Evolutionary conservation across 495 filamentous ascomycete species (phyloP), one percentile per base, ranked within the genome.

Genomic region (Aspergillus heteromorphus): DNA sequence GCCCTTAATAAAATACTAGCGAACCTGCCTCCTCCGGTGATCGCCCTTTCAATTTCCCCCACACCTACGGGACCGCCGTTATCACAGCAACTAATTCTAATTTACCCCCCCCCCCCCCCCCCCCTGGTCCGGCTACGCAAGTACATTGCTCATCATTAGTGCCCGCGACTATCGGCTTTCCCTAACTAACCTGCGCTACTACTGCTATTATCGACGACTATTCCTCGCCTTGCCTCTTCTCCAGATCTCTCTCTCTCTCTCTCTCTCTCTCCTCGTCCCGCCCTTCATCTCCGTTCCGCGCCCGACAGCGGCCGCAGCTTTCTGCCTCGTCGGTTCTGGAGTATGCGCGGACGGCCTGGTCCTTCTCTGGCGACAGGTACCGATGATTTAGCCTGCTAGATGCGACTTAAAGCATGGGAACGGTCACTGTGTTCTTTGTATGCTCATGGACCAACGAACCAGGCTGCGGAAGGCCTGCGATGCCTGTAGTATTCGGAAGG

Each of bases 401-500:
- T 56, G 27, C 52, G 23, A 53, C 23, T 40, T 45, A 31, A 63
- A 65, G 57, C 40, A 62, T 66, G 70, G 63, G 60, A 60, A 58
- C 56, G 45, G 45, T 53, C 45, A 57, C 43, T 60, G 53, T 45
- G 42, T 53, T 34, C 49, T 21, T 42, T 54, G 54, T 57, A 55
- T 49, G 58, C 59, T 47, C 49, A 77, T 77, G 74, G 72, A 75
- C 62, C 57, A 59, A 48, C 71, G 71, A 67, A 72, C 68, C 34
- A 69, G 89, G 50, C 73, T 92, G 50, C 83, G 85, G 41, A 88
- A 89, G 64, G 89, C 89, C 18, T 93, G 89, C 67, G 89, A 93
- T 68, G 85, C 86, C 71, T 93, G 89, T 68, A 91, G 86, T 60
- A 82, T 86, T 59, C 83, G 89, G 29, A 93, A 93, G 64, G 88